Evolutionary conservation across 768 basidiomycete genomes (phyloP), one percentile per base, ranked within the genome.

Genomic region (Hortiboletus flavorubellus): DNA sequence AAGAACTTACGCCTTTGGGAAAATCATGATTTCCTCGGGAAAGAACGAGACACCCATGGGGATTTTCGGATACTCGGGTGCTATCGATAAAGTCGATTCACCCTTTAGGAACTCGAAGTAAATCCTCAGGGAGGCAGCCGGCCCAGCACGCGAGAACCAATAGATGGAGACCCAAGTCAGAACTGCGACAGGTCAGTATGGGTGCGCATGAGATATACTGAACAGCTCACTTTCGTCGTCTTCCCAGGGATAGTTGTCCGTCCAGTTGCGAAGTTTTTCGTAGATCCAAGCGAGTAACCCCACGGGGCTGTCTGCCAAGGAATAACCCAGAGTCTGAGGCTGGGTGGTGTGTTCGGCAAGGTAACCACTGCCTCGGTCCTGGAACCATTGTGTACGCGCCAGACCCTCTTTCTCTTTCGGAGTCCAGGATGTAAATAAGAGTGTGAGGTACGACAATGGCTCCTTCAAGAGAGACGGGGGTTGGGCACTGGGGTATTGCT

Each of bases 161-260:
- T 80, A 83, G 11, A 83, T 72, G 3, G 81, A 83, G 21, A 83
- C 64, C 83, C 84, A 86, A 0, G 80, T 82, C 31, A 86, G 59
- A 1, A 85, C 84, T 84, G 52, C 14, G 64, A 12, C 0, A 8
- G 1, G 26, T 62, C 8, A 61, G 23, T 18, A 29, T 16, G 14
- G n/a, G 0, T 2, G 8, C 11, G 31, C 4, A 26, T 30, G 38
- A 14, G 23, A 2, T 18, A 12, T 23, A n/a, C 3, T 5, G 16
- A 1, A 8, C 3, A 0, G 15, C 64, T 78, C n/a, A 61, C 84
- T 73, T 69, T 84, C 80, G 29, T 85, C 83, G 45, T 82, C 80
- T 11, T 73, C 72, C 83, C 83, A 85, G 0, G 75, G 74, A 64
- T 85, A 84, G 2, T 63, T 57, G 59, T 84, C 83, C 0, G 77